A percentile compares a stretch with the other conserved stretches of the same genome.
Conservation (phyloP, 2,329 filamentous ascomycete genomes). For the Sordariomycetes sp. region DNA sequence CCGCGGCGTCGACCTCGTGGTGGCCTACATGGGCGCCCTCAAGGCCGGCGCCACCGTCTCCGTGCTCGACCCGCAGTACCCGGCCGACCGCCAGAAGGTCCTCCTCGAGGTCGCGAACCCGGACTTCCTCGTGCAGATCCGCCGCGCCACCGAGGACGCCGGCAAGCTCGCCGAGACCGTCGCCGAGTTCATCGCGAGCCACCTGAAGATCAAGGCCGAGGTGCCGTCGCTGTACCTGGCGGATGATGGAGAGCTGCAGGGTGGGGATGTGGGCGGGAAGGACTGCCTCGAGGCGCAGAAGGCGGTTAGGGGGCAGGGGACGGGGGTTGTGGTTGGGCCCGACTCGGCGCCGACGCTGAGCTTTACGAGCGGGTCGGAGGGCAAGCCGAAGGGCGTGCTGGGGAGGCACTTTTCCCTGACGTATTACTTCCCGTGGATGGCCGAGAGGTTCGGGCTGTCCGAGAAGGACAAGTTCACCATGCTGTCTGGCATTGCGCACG, state of each 20-base stretch:
- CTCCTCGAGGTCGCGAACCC: conserved; percentile 74
- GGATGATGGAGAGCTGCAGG: conserved; percentile 61
- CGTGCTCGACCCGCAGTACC: conserved; percentile 73
- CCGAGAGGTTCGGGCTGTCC: conserved; percentile 64
- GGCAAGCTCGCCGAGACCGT: conserved; percentile 32
- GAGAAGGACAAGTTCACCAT: conserved; percentile 69
- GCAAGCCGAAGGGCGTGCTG: conserved; percentile 74
- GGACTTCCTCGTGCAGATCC: conserved; percentile 60
- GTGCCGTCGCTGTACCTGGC: conserved; percentile 63
- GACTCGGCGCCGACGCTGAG: conserved; percentile 70
- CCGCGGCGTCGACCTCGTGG: conserved; percentile 52
- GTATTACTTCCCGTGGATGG: conserved; percentile 92
- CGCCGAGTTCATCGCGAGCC: conserved; percentile 57
- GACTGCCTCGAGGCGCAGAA: conserved; percentile 53
- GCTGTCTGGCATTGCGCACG: conserved; percentile 75
- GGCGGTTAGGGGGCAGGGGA: conserved; percentile 41
- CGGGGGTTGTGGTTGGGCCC: conserved; percentile 71
- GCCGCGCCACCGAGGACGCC: conserved; percentile 58
- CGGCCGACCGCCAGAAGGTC: conserved; percentile 40
- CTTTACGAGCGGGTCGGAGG: conserved; percentile 68
- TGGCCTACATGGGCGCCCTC: conserved; percentile 67
- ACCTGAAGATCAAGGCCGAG: conserved; percentile 61
- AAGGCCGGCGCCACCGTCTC: conserved; percentile 49
- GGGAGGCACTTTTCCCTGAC: conserved; percentile 80
- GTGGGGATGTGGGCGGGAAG: conserved; percentile 52